Evolutionary conservation across 2,329 filamentous ascomycete species (phyloP).

Genomic region (Aspergillus pseudonomiae): DNA sequence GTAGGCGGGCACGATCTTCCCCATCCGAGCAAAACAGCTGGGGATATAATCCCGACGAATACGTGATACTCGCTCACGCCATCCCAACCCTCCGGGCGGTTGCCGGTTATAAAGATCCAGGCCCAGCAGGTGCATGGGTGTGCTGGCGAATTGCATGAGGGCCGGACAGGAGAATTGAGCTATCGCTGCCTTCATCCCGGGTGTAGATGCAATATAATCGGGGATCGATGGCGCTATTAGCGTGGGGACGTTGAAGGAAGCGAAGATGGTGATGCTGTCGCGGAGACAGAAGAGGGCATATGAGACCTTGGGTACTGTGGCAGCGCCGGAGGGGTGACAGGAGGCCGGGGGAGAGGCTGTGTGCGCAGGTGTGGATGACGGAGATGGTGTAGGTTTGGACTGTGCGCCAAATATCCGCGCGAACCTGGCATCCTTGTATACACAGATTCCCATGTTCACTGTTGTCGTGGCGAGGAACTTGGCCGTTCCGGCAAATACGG

Average conservation of each 20-base stretch:
- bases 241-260: constrained; percentile 85
- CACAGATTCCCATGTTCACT: constrained; percentile 82
- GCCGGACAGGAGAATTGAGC: constrained; percentile 84
- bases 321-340: constrained; percentile 32
- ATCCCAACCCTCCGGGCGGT: constrained; percentile 45
- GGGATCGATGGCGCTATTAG: constrained; percentile 72
- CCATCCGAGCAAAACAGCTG: constrained; percentile 74
- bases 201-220: constrained; percentile 51
- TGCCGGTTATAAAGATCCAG: constrained; percentile 82
- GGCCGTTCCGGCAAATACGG: constrained; percentile 70
- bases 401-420: constrained; percentile 76
- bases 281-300: constrained; percentile 79
- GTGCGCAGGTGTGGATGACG: constrained; percentile 14
- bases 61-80: constrained; percentile 64
- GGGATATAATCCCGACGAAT: constrained; percentile 76
- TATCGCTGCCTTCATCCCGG: constrained; percentile 57
- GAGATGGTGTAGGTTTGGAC: constrained; percentile 47
- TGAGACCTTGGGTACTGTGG: constrained; percentile 65
- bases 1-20: constrained; percentile 85
- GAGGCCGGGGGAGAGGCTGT: constrained; percentile 19
- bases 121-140: constrained; percentile 81
- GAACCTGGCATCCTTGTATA: constrained; percentile 89
- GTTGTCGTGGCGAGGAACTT: constrained; percentile 81
- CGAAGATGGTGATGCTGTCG: constrained; percentile 88
- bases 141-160: constrained; percentile 75